Percentiles rank a stretch among this genome's conserved stretches.
Evolutionary conservation across 2,329 filamentous ascomycete genomes (phyloP).

Genomic region (Botrytis paeoniae): DNA sequence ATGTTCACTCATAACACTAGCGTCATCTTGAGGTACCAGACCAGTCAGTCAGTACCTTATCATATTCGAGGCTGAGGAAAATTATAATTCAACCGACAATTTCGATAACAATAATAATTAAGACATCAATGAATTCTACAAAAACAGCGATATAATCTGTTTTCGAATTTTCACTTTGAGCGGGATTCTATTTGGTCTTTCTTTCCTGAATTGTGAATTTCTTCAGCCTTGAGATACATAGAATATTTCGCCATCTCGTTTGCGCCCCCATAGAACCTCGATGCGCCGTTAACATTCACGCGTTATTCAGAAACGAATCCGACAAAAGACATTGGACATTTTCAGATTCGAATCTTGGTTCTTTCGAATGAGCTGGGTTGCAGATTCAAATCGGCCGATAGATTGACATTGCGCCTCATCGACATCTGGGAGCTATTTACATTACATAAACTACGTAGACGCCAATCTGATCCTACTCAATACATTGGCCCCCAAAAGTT

Average conservation of each 20-base stretch:
- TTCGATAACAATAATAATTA: not conserved
- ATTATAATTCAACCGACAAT: conserved; percentile 4
- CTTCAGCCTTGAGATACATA: not conserved
- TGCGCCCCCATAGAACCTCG: conserved; percentile 18
- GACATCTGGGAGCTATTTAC: conserved; percentile 1
- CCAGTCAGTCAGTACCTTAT: conserved; percentile 4
- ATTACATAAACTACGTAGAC: not conserved
- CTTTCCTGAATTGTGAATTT: not conserved
- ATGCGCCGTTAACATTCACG: conserved; percentile 27
- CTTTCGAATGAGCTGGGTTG: conserved; percentile 4
- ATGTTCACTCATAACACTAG: not conserved
- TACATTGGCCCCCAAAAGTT: not conserved
- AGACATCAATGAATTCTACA: not conserved
- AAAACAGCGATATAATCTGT: not conserved
- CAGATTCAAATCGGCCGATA: not conserved
- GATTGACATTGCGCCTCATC: conserved; percentile 6
- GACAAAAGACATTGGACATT: not conserved
- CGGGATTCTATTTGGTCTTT: not conserved
- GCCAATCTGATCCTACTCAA: not conserved
- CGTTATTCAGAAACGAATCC: not conserved
- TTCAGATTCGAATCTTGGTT: not conserved
- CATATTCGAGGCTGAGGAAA: conserved; percentile 26
- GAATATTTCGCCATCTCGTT: conserved; percentile 10
- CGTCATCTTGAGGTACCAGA: conserved; percentile 4
- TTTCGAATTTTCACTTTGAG: not conserved